Evolutionary conservation across 257 asterid genomes (phyloP), one percentile per base, ranked within the genome.

Genomic region (Solanum chmielewskii): DNA sequence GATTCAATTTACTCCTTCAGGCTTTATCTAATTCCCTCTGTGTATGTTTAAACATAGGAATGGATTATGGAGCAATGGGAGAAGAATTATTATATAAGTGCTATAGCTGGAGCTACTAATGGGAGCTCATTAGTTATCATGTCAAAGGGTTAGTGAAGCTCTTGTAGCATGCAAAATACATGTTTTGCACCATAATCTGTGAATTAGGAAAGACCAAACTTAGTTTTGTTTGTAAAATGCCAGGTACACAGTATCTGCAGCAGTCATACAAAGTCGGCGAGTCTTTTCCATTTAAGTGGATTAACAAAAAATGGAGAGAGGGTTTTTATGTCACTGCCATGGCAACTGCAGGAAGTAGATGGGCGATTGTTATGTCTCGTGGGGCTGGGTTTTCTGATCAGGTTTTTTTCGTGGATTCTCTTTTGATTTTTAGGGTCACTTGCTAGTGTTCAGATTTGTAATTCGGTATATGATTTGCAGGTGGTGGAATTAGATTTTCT

Each of bases 1-100:
- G 59, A 47, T 45, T 45, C 84, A 78, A 33, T 78, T 77, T 78
- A 78, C 84, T 78, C 62, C 64, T 78, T 78, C 64, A 44, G 41
- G 64, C 84, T 23, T 18, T 59, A 39, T 23, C 60, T 73, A 83
- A 83, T 49, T 74, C 74, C 83, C 35, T 42, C 21, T n/a, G 71
- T 84, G 33, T 81, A 68, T 86, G 29, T 81, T 33, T 84, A 16
- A 29, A 81, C 62, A 31, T 88, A 93, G 96, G 97, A 94, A 76
- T 94, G 96, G 97, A 93, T 94, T 66, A 90, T 92, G 94, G 97
- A 93, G 86, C 93, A 93, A 45, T 94, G 95, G 97, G 95, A 94
- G 89, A 91, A 91, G 88, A 94, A 91, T 89, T 93, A 85, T 90
- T 94, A 92, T 89, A 93, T 93, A 59, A 94, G 95, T 86, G 93